These are phyloP conservation scores for Echium plantagineum DNA, from an alignment of 257 asterid species.

Conservation along the genomic window DNA sequence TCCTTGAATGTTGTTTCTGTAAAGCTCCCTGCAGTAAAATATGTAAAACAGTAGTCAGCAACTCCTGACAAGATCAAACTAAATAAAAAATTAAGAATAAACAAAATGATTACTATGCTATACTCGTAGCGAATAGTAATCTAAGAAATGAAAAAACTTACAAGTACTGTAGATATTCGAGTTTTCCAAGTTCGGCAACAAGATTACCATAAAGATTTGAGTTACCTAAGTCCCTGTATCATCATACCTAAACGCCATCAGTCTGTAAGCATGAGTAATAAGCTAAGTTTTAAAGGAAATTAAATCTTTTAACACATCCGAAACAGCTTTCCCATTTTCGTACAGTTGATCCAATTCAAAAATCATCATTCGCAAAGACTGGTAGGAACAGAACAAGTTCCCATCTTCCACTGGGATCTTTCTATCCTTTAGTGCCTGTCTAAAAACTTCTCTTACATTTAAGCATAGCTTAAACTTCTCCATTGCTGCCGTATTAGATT, in stretches of 20 bases:
- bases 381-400: not conserved
- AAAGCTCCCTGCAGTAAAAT: slow-evolving; percentile 59
- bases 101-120: not conserved
- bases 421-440: too few relatives aligned
- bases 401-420: not conserved
- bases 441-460: too few relatives aligned
- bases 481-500: too few relatives aligned
- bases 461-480: too few relatives aligned
- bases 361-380: not conserved
- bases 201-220: slow-evolving; percentile 62
- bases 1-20: slow-evolving; percentile 80
- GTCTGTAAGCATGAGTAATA: not conserved
- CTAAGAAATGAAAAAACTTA: slow-evolving; percentile 23
- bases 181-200: slow-evolving; percentile 64
- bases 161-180: slow-evolving; percentile 66
- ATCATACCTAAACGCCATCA: not conserved
- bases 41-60: slow-evolving; percentile 1
- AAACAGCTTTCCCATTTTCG: not conserved
- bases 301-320: not conserved
- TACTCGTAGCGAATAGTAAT: not conserved
- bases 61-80: slow-evolving; percentile 1
- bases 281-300: not conserved
- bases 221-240: slow-evolving; percentile 67
- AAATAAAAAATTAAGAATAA: not conserved
- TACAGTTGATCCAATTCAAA: not conserved